Conservation (phyloP, 2,329 filamentous ascomycete genomes). For the Aspergillus japonicus region DNA sequence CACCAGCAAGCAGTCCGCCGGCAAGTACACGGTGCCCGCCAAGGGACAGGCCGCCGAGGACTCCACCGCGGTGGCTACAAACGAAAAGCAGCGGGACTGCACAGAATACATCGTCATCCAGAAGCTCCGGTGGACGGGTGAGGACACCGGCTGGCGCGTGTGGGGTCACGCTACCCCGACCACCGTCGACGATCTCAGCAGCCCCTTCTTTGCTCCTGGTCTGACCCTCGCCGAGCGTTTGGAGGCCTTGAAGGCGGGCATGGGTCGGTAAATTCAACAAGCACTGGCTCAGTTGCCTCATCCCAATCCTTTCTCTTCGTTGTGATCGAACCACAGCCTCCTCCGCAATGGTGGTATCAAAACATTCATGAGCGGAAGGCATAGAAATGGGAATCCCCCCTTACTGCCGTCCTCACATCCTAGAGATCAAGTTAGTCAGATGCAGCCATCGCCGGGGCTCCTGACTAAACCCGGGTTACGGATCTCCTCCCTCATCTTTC, state of each 20-base stretch:
- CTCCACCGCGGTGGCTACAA: constrained; percentile 1
- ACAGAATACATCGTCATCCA: constrained; percentile 54
- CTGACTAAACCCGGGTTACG: too few species aligned
- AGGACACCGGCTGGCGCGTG: constrained; percentile 48
- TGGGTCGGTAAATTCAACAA: constrained; percentile 18
- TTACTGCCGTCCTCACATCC: too few species aligned
- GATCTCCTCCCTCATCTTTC: neutral
- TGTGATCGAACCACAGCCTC: too few species aligned
- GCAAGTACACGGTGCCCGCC: constrained; percentile 15
- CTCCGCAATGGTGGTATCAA: too few species aligned
- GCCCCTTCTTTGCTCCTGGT: constrained; percentile 36
- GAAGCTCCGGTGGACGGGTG: constrained; percentile 42
- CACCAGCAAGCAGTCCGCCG: constrained; percentile 39
- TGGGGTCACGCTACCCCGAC: constrained; percentile 51
- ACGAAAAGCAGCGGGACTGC: constrained; percentile 43
- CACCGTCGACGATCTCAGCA: constrained; percentile 38
- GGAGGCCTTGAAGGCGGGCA: constrained; percentile 29
- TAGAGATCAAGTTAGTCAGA: too few species aligned
- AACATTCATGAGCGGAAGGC: too few species aligned
- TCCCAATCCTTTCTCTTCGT: neutral
- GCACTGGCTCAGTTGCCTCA: neutral
- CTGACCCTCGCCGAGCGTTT: constrained; percentile 37
- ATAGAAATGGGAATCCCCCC: too few species aligned
- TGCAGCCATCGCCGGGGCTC: too few species aligned
- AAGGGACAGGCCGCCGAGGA: neutral